These are phyloP conservation scores for Aureobasidium sp. DNA, from an alignment of 2,329 filamentous ascomycete species.

Conservation along the genomic window DNA sequence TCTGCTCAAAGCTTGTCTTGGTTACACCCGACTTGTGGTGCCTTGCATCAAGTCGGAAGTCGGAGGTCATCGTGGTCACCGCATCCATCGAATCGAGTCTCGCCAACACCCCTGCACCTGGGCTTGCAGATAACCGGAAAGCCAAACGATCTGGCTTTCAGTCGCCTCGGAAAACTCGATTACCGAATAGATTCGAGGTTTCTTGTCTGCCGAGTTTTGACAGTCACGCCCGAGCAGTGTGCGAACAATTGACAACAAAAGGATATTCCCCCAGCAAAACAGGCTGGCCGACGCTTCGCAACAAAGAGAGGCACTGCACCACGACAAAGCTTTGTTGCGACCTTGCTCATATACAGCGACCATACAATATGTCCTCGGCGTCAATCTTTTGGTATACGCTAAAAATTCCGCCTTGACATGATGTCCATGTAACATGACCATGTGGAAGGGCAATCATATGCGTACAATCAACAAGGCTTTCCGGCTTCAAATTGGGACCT, in stretches of 20 bases:
- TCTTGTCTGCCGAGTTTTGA: not conserved
- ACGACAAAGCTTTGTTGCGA: not conserved
- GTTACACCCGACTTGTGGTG: not conserved
- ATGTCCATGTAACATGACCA: not conserved
- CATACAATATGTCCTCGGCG: not conserved
- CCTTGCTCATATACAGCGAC: not conserved
- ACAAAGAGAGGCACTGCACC: not conserved
- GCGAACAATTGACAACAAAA: not conserved
- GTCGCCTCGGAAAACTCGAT: not conserved
- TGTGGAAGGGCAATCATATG: not conserved
- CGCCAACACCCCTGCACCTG: not conserved
- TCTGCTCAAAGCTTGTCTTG: not conserved
- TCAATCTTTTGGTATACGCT: not conserved
- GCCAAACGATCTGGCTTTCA: not conserved
- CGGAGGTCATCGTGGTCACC: not conserved
- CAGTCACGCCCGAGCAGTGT: too few relatives aligned
- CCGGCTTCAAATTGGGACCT: not conserved
- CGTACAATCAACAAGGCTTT: not conserved
- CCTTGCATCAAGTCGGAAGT: not conserved
- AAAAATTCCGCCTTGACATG: not conserved
- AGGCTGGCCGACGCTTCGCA: not conserved
- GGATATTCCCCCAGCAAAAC: not conserved
- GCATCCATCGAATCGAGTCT: not conserved
- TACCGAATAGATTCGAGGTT: not conserved
- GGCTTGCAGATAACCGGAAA: not conserved